Base-by-base conservation (phyloP, 352 stramenopile genomes). In the Phytophthora sp. region DNA sequence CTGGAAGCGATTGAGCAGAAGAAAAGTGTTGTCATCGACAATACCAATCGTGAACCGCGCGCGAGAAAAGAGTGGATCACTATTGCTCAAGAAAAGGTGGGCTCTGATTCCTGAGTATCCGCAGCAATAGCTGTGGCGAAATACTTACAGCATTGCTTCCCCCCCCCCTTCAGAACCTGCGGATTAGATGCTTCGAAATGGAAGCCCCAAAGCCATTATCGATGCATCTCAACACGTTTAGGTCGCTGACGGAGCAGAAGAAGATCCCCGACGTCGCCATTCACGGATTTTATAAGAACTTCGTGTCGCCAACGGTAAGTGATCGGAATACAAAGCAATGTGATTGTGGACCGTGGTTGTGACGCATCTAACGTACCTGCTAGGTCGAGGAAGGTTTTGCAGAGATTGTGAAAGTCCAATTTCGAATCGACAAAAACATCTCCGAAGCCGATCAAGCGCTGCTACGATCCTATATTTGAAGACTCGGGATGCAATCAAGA, bases 221-320 rank as follows among this genome's bases (percentile, higher is more conserved):
- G 18, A 91, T 95, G 74, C 87, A 97, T 37, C 50, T 97, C 26
- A 97, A 97, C 62, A 82, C 76, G 2, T 97, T 92, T 43, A 80
- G 89, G 13, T 89, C 77, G 45, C 67, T 96, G 24, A 92, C 72
- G 20, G 73, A 79, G 32, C 57, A 76, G 45, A 88, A 91, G 39
- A 90, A 88, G 57, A 86, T 97, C 30, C 89, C 89, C 0, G 84
- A 89, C 28, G 84, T 97, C 38, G 87, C 88, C 13, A 96, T 97
- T 68, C 88, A 97, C 46, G 81, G 81, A 21, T 96, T 94, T 66
- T 96, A 87, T 68, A 95, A 94, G 60, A 94, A 88, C 56, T 62
- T 88, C 31, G 69, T 87, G 18, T 17, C 55, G 3, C 87, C 87
- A 54, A 77, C 64, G 41, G 69, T 77, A 61, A 38, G 54, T 43